A percentile compares a stretch with the other conserved stretches of the same genome.
Conservation (phyloP, 164 flowering plant genomes). For the Piper longum region DNA sequence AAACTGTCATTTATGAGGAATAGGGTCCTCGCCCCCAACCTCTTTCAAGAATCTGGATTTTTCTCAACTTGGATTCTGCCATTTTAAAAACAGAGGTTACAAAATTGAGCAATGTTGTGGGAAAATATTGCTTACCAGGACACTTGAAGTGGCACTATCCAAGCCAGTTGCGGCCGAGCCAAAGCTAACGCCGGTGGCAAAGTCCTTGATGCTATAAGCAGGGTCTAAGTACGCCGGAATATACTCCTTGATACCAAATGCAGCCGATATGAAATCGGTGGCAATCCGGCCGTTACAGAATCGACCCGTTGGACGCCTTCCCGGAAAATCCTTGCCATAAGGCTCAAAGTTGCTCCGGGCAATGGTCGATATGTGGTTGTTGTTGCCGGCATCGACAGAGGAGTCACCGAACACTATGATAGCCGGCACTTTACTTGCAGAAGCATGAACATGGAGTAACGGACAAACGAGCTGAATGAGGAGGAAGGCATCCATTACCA, state of each 20-base stretch:
- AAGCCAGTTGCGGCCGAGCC: slow-evolving; percentile 73
- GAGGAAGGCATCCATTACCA: background rate
- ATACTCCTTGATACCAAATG: slow-evolving; percentile 33
- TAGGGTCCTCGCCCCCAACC: too few relatives aligned
- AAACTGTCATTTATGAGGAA: background rate
- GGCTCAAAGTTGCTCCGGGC: slow-evolving; percentile 56
- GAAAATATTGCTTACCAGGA: slow-evolving; percentile 30
- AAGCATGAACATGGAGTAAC: background rate
- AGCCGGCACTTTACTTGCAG: slow-evolving; percentile 13
- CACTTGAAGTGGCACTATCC: slow-evolving; percentile 50
- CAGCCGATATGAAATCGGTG: slow-evolving; percentile 52
- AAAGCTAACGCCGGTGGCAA: slow-evolving; percentile 54
- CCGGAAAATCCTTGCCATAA: slow-evolving; percentile 54
- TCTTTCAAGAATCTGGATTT: background rate
- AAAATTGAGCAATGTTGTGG: background rate
- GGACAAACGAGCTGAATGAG: background rate
- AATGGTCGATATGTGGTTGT: slow-evolving; percentile 38
- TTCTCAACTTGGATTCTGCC: background rate
- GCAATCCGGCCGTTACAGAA: slow-evolving; percentile 54
- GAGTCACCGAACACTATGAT: slow-evolving; percentile 73
- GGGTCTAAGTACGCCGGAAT: slow-evolving; percentile 68
- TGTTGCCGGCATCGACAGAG: slow-evolving; percentile 61
- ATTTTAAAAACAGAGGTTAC: background rate
- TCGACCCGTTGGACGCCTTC: slow-evolving; percentile 42
- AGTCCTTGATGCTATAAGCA: slow-evolving; percentile 27